These are phyloP conservation scores for Aristolochia contorta DNA, from an alignment of 164 flowering plant species.

Conservation along the genomic window DNA sequence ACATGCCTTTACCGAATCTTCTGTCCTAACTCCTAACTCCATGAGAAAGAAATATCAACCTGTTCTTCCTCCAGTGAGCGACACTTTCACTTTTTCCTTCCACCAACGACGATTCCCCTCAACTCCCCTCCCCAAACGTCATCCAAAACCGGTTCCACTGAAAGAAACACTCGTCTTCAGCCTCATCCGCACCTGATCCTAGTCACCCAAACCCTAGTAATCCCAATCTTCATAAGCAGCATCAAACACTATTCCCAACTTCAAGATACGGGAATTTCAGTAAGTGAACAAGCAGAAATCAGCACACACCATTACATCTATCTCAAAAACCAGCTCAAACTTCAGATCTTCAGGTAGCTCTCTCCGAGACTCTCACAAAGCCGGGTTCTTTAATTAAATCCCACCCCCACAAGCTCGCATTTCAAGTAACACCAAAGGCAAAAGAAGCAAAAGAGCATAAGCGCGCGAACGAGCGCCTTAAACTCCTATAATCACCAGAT, in stretches of 20 bases:
- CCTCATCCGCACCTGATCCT: slow-evolving; percentile 7
- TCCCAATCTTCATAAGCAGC: background rate
- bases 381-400: background rate
- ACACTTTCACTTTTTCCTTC: slow-evolving; percentile 5
- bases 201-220: background rate
- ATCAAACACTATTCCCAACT: background rate
- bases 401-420: too few species aligned
- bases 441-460: background rate
- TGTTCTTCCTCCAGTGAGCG: too few species aligned
- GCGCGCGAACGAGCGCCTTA: background rate
- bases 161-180: slow-evolving; percentile 4
- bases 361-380: background rate
- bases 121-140: background rate
- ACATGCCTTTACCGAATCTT: slow-evolving; percentile 1
- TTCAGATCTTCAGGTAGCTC: background rate
- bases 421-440: too few species aligned
- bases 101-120: slow-evolving; percentile 3
- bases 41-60: too few species aligned
- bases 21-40: background rate
- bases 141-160: slow-evolving; percentile 11
- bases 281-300: background rate
- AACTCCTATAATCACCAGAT: background rate
- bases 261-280: background rate
- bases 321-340: background rate
- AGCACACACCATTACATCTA: background rate